phyloP scores from a whole-genome alignment of 345 rosid genomes.

The Psidium guajava region DNA sequence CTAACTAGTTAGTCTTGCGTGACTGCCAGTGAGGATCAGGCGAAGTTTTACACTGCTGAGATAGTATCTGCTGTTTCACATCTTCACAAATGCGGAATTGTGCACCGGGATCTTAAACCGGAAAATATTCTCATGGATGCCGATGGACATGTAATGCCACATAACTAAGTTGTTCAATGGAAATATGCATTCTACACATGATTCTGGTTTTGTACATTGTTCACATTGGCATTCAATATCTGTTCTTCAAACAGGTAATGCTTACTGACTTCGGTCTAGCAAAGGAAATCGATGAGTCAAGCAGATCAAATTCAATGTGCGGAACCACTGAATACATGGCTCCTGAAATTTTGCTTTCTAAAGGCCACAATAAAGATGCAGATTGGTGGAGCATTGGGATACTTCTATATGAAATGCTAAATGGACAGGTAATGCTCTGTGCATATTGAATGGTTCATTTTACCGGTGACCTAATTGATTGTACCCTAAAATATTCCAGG shows the following conservation, averaged over 20 bases:
- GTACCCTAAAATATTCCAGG: background rate
- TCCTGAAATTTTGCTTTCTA: conserved; percentile 55
- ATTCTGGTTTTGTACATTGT: background rate
- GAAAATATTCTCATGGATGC: conserved; percentile 65
- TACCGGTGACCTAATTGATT: background rate
- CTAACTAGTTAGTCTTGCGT: conserved; percentile 7
- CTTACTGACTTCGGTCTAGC: conserved; percentile 70
- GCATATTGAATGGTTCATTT: background rate
- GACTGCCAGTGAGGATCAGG: conserved; percentile 56
- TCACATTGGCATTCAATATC: background rate
- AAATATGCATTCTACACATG: background rate
- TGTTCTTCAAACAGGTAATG: conserved; percentile 30
- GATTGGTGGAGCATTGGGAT: conserved; percentile 76
- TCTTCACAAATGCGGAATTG: conserved; percentile 58
- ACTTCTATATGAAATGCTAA: conserved; percentile 59
- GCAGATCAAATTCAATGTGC: conserved; percentile 67
- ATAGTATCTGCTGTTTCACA: conserved; percentile 67
- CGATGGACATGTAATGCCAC: conserved; percentile 51
- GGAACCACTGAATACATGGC: conserved; percentile 79
- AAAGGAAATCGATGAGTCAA: conserved; percentile 55
- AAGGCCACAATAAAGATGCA: conserved; percentile 65
- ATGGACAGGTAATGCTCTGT: conserved; percentile 40
- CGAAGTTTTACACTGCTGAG: conserved; percentile 65
- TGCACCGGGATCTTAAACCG: conserved; percentile 73
- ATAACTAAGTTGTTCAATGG: background rate